Evolutionary conservation across 2,329 filamentous ascomycete species (phyloP).

Genomic region (Aspergillus fumigatus): DNA sequence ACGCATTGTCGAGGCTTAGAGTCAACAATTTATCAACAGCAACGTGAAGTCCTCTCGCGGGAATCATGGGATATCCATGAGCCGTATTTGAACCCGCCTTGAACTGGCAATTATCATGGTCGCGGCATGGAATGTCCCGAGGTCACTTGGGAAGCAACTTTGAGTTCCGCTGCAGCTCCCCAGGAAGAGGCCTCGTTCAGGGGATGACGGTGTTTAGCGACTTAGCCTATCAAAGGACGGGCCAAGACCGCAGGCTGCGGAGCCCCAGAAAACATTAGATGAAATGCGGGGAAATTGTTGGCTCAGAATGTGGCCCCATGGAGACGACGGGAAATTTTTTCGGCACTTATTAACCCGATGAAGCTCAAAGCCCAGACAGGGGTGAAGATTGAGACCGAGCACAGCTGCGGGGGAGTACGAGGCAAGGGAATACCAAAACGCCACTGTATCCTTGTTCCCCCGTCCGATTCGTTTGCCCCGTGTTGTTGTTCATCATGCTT

Average conservation of each 20-base stretch:
- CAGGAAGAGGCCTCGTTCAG: neutral
- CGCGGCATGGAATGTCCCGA: constrained; percentile 7
- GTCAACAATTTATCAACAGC: neutral
- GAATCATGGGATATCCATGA: neutral
- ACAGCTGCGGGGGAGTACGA: neutral
- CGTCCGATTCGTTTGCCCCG: no score
- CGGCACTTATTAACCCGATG: constrained; percentile 15
- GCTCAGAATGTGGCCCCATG: constrained; percentile 3
- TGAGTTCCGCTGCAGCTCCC: neutral
- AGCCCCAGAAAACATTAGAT: constrained; percentile 1
- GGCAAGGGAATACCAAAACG: neutral
- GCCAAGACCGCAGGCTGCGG: constrained; percentile 1
- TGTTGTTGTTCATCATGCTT: no score
- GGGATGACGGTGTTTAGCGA: neutral
- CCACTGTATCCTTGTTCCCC: neutral
- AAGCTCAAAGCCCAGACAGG: neutral
- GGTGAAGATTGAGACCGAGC: neutral
- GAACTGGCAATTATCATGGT: neutral
- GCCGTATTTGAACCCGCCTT: neutral
- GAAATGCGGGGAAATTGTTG: constrained; percentile 11
- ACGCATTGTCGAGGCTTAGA: constrained; percentile 7
- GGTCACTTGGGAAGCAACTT: neutral
- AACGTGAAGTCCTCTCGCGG: neutral
- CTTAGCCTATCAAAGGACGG: neutral
- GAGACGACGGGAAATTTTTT: constrained; percentile 15